A percentile compares a stretch with the other conserved stretches of the same genome.
Conservation (phyloP, 2,329 filamentous ascomycete genomes). For the Trichoderma sp. region DNA sequence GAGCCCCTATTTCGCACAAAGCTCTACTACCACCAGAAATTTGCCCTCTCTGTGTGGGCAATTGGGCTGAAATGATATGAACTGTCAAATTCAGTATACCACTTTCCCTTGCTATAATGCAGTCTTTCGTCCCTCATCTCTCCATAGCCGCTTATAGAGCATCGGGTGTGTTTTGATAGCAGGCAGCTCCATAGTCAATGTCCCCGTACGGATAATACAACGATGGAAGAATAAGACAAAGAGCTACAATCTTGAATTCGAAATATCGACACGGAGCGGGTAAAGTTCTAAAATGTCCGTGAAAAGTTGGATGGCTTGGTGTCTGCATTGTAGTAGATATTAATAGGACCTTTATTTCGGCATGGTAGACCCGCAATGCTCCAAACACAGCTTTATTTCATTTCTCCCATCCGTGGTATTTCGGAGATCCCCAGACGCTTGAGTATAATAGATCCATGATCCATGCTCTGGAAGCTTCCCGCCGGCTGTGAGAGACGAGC, state of each 20-base stretch:
- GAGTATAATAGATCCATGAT: background rate
- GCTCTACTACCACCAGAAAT: background rate
- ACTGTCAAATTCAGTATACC: background rate
- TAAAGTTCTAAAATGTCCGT: background rate
- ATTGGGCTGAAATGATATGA: background rate
- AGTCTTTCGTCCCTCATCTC: no score
- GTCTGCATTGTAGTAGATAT: background rate
- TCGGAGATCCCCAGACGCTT: background rate
- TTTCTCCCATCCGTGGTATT: background rate
- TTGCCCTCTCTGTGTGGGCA: background rate
- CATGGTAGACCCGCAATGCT: background rate
- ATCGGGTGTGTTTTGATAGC: slow-evolving; percentile 7
- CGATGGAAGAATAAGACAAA: background rate
- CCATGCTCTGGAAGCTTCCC: background rate
- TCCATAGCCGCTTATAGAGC: background rate
- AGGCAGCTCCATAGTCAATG: background rate
- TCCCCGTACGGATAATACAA: no score
- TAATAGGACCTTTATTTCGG: background rate
- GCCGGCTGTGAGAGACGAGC: background rate
- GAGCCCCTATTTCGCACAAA: background rate
- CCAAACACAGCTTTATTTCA: background rate
- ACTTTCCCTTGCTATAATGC: background rate
- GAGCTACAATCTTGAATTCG: background rate
- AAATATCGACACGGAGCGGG: background rate
- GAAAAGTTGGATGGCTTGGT: background rate